Percentiles rank a stretch among this genome's conserved stretches.
phyloP scores from a whole-genome alignment of 768 basidiomycete species.

The Coprinopsis cinerea region DNA sequence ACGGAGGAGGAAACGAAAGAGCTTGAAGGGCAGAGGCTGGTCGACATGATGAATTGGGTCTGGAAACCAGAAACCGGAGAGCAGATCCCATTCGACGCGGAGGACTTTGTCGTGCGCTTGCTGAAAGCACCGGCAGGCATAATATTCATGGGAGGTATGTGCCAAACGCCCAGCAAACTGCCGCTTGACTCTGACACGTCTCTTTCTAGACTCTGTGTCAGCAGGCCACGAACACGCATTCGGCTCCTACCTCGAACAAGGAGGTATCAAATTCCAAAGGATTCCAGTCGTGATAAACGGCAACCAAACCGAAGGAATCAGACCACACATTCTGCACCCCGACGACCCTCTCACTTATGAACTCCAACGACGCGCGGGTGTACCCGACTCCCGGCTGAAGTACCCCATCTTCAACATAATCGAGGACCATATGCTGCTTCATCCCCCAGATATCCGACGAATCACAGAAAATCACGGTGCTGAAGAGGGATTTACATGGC shows the following conservation, averaged over 20 bases:
- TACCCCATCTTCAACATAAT: conserved; percentile 12
- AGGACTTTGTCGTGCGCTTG: conserved; percentile 14
- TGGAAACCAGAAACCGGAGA: conserved; percentile 11
- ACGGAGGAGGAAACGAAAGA: conserved; percentile 4
- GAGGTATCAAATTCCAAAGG: conserved; percentile 5
- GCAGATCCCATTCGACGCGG: conserved; percentile 10
- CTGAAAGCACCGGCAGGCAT: conserved; percentile 13
- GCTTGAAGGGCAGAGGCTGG: conserved; percentile 6
- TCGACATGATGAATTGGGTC: conserved; percentile 13
- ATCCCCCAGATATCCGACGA: conserved; percentile 7
- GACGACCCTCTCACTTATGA: conserved; percentile 10
- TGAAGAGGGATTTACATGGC: conserved; percentile 6
- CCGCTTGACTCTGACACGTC: background rate
- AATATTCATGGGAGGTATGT: conserved; percentile 14
- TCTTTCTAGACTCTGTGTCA: background rate
- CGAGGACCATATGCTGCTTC: conserved; percentile 13
- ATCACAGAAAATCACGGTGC: conserved; percentile 11
- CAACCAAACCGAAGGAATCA: background rate
- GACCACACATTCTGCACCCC: conserved; percentile 5
- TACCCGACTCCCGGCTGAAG: conserved; percentile 10
- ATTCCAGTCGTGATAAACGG: background rate
- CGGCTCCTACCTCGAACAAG: conserved; percentile 7
- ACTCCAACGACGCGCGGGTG: conserved; percentile 10
- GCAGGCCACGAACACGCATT: conserved; percentile 4
- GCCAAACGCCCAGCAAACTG: background rate